A percentile compares a stretch with the other conserved stretches of the same genome.
phyloP scores from a whole-genome alignment of 768 basidiomycete genomes.

The Sistotremastrum suecicum region DNA sequence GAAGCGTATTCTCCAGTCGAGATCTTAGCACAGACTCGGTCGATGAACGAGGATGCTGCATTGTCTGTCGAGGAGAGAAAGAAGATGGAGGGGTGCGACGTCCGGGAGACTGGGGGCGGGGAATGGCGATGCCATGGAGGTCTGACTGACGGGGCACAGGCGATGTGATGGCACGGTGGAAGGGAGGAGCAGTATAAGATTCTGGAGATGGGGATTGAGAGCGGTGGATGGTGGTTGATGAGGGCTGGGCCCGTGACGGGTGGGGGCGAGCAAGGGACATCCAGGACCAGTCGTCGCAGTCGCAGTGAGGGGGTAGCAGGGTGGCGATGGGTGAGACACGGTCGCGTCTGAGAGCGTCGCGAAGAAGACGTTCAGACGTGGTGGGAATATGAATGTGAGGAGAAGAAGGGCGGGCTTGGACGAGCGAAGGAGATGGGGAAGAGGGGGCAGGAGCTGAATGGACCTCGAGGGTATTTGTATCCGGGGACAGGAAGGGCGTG shows the following conservation, averaged over 20 bases:
- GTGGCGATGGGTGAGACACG: too few relatives aligned
- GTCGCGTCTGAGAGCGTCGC: slow-evolving; percentile 37
- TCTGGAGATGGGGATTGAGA: slow-evolving; percentile 1
- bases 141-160: slow-evolving; percentile 3
- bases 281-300: slow-evolving; percentile 25
- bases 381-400: too few relatives aligned
- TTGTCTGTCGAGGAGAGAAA: too few relatives aligned
- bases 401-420: too few relatives aligned
- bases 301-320: slow-evolving; percentile 7
- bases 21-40: too few relatives aligned
- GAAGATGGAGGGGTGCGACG: slow-evolving; percentile 27
- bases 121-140: slow-evolving; percentile 30
- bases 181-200: not conserved
- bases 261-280: slow-evolving; percentile 9
- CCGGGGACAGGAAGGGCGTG: too few relatives aligned
- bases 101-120: slow-evolving; percentile 34
- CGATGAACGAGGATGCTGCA: too few relatives aligned
- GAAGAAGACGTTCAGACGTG: slow-evolving; percentile 35
- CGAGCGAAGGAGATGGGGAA: too few relatives aligned
- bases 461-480: too few relatives aligned
- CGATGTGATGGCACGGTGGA: not conserved
- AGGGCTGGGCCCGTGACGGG: not conserved
- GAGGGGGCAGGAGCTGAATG: too few relatives aligned
- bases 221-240: not conserved
- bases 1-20: too few relatives aligned